Evolutionary conservation across 2,329 filamentous ascomycete species (phyloP).

Genomic region (Verticillium nubilum): DNA sequence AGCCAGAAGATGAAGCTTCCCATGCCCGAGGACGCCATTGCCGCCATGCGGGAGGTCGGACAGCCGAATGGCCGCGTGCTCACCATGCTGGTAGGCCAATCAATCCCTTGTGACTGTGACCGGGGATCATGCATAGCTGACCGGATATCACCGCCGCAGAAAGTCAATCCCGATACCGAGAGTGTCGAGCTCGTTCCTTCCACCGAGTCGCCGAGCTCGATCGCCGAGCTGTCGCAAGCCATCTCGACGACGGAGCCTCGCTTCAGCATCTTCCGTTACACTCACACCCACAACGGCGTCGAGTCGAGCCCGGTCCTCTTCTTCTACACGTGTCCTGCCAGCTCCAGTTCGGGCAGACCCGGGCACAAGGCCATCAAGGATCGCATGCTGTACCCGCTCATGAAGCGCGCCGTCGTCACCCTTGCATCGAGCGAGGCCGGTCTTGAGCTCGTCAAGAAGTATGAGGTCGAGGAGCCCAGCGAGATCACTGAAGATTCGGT

Average conservation of each 20-base stretch:
- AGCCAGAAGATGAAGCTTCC: constrained; percentile 54
- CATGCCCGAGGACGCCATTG: constrained; percentile 56
- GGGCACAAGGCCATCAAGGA: constrained; percentile 69
- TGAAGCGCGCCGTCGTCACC: constrained; percentile 61
- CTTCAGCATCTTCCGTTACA: constrained; percentile 72
- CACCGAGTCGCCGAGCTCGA: constrained; percentile 45
- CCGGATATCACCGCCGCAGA: constrained; percentile 33
- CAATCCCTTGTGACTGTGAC: neutral
- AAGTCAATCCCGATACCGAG: constrained; percentile 68
- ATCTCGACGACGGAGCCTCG: constrained; percentile 67
- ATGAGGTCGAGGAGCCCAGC: constrained; percentile 60
- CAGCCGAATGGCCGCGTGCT: constrained; percentile 44
- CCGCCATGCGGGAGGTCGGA: constrained; percentile 55
- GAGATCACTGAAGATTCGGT: constrained; percentile 67
- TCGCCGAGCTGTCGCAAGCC: constrained; percentile 49
- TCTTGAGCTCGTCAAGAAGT: constrained; percentile 63
- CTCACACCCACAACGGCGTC: constrained; percentile 47
- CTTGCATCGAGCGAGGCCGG: constrained; percentile 62
- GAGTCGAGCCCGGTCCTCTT: constrained; percentile 62
- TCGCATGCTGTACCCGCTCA: constrained; percentile 77
- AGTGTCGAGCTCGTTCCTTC: constrained; percentile 59
- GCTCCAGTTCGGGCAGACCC: constrained; percentile 39
- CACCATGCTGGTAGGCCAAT: constrained; percentile 57
- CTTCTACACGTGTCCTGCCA: constrained; percentile 74
- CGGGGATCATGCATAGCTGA: neutral